Evolutionary conservation across 202 grass and related monocot species (phyloP).

Genomic region (Alloteropsis angusta): DNA sequence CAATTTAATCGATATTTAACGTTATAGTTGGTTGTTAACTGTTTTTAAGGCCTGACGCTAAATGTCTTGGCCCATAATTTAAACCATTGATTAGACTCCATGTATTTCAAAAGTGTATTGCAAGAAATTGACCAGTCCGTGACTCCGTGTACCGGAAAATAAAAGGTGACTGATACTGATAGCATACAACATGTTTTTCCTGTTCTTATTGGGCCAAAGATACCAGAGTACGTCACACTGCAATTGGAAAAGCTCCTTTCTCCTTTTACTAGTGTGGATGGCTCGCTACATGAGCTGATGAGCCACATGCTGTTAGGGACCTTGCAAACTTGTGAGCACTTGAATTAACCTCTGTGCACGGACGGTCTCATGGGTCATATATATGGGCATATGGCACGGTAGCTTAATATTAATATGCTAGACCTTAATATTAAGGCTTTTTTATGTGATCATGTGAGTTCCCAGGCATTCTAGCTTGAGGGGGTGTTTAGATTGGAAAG

Average conservation of each 20-base stretch:
- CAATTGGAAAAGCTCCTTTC: not conserved
- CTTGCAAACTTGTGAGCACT: not conserved
- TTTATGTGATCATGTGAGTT: too few species aligned
- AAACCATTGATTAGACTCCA: too few species aligned
- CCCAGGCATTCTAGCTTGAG: too few species aligned
- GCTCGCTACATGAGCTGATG: not conserved
- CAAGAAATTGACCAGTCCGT: not conserved
- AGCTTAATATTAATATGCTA: not conserved
- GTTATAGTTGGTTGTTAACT: too few species aligned
- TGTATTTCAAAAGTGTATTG: not conserved
- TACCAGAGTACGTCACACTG: not conserved
- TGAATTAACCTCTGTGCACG: not conserved
- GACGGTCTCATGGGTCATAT: not conserved
- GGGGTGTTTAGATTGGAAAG: too few species aligned
- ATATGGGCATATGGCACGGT: not conserved
- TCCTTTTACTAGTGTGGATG: not conserved
- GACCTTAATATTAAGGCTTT: too few species aligned
- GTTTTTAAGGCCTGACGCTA: too few species aligned
- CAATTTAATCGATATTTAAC: too few species aligned
- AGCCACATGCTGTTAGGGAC: not conserved
- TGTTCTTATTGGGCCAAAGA: not conserved
- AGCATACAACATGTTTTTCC: not conserved
- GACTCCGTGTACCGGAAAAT: not conserved
- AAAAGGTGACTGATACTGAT: not conserved
- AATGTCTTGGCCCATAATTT: too few species aligned